These are phyloP conservation scores for Phialophora tarda DNA, from an alignment of 2,329 filamentous ascomycete genomes.

Conservation along the genomic window DNA sequence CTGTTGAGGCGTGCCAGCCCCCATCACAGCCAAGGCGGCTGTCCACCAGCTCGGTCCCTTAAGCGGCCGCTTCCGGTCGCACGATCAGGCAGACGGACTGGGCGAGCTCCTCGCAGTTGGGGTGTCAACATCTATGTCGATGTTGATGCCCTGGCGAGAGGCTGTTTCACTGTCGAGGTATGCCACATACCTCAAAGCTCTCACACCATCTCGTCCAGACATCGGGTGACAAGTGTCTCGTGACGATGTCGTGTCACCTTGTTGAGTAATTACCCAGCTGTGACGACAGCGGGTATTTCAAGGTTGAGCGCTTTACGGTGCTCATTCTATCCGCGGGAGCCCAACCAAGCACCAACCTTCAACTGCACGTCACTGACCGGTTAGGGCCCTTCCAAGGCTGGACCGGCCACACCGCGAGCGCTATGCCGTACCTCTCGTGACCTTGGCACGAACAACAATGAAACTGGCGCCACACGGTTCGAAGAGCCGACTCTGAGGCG, in stretches of 20 bases:
- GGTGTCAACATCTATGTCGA: neutral
- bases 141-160: neutral
- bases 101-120: neutral
- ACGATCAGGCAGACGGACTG: neutral
- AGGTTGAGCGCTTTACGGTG: neutral
- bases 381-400: neutral
- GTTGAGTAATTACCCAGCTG: neutral
- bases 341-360: neutral
- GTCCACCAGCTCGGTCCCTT: neutral
- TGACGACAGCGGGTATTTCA: neutral
- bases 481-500: neutral
- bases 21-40: neutral
- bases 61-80: neutral
- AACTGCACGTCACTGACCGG: neutral
- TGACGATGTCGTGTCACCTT: neutral
- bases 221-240: neutral
- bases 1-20: neutral
- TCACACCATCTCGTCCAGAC: neutral
- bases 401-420: neutral
- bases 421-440: neutral
- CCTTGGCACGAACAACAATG: neutral
- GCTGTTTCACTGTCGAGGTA: neutral
- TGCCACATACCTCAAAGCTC: neutral
- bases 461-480: neutral
- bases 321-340: neutral